phyloP scores from a whole-genome alignment of 192 early-diverging fungal species.

The Gaertneriomyces sp. region DNA sequence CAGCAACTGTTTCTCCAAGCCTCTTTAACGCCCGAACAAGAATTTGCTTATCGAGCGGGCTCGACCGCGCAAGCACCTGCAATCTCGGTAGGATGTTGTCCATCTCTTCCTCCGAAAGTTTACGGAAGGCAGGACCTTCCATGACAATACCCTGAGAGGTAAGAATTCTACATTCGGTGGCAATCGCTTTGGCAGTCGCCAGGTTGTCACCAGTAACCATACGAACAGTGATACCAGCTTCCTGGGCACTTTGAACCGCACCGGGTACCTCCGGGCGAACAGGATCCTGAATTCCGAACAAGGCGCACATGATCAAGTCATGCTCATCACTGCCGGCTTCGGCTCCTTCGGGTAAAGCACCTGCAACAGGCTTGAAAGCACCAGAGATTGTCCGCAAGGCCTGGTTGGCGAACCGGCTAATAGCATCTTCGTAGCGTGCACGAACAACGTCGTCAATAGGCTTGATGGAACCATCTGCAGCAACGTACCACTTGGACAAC shows the following conservation, averaged over 20 bases:
- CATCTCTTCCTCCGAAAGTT: conserved; percentile 75
- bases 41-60: conserved; percentile 94
- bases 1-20: conserved; percentile 92
- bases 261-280: conserved; percentile 90
- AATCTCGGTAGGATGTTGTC: conserved; percentile 86
- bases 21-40: conserved; percentile 83
- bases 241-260: conserved; percentile 82
- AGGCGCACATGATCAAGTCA: conserved; percentile 73
- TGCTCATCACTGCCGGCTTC: conserved; percentile 49
- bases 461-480: conserved; percentile 31
- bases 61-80: conserved; percentile 90
- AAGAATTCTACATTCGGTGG: conserved; percentile 88
- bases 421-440: conserved; percentile 39
- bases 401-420: conserved; percentile 70
- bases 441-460: conserved; percentile 22
- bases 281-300: conserved; percentile 97
- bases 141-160: conserved; percentile 83
- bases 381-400: conserved; percentile 88
- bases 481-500: conserved; percentile 37
- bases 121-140: conserved; percentile 92
- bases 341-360: conserved; percentile 41
- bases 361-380: conserved; percentile 52
- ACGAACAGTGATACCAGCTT: conserved; percentile 90
- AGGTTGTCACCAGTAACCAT: conserved; percentile 99
- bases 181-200: conserved; percentile 90